Evolutionary conservation across 345 rosid species (phyloP).

Genomic region (Lumnitzera racemosa): DNA sequence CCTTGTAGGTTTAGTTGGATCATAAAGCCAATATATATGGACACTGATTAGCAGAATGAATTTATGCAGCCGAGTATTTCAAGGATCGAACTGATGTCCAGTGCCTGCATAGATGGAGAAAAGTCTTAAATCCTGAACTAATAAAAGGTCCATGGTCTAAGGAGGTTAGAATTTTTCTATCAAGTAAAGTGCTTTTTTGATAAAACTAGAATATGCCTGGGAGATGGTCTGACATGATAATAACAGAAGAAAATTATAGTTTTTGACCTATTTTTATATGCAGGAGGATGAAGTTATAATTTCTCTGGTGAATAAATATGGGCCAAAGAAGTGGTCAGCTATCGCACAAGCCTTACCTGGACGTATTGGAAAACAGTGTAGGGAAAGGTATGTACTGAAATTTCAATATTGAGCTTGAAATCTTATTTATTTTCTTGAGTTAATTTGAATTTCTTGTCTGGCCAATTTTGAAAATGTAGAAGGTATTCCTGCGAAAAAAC

Average conservation of each 20-base stretch:
- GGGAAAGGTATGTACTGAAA: conserved; percentile 60
- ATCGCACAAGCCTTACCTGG: conserved; percentile 95
- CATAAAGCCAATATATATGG: too few relatives aligned
- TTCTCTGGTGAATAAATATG: conserved; percentile 72
- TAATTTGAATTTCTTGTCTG: neutral
- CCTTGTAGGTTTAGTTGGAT: conserved; percentile 15
- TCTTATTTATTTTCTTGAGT: too few relatives aligned
- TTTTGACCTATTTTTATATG: neutral
- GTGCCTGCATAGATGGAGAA: conserved; percentile 99
- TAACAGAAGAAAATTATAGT: too few relatives aligned
- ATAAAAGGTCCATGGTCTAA: conserved; percentile 99
- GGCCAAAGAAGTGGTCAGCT: conserved; percentile 98
- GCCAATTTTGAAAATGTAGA: neutral
- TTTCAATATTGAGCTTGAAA: too few relatives aligned
- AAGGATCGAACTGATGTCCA: conserved; percentile 99
- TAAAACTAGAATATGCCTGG: too few relatives aligned
- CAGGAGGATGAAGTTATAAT: conserved; percentile 88
- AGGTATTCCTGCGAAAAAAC: too few relatives aligned
- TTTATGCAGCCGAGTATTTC: conserved; percentile 86
- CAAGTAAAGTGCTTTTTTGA: too few relatives aligned
- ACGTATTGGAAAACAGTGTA: conserved; percentile 96
- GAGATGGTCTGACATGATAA: too few relatives aligned
- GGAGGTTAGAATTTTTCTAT: conserved; percentile 35
- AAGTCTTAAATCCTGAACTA: conserved; percentile 97
- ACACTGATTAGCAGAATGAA: conserved; percentile 1